Evolutionary conservation across 2,329 filamentous ascomycete species (phyloP).

Genomic region (Tolypocladium inflatum): DNA sequence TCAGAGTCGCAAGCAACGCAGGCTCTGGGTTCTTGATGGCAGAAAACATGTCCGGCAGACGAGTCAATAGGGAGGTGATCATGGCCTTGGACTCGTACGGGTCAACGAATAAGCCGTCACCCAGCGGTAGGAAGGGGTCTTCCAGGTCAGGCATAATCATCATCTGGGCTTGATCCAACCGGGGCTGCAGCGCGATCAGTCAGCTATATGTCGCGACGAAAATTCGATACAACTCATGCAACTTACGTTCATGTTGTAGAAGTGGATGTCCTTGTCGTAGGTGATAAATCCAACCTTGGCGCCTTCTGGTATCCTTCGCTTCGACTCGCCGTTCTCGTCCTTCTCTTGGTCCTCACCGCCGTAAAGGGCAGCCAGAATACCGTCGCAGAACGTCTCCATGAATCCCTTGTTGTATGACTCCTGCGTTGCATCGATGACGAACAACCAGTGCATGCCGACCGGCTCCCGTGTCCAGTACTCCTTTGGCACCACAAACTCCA

Average conservation of each 20-base stretch:
- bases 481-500: slow-evolving; percentile 94
- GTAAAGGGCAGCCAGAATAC: slow-evolving; percentile 78
- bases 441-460: slow-evolving; percentile 78
- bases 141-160: slow-evolving; percentile 97
- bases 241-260: slow-evolving; percentile 86
- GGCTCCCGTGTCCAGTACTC: slow-evolving; percentile 98
- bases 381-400: slow-evolving; percentile 81
- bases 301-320: slow-evolving; percentile 59
- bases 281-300: slow-evolving; percentile 91
- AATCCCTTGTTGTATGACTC: slow-evolving; percentile 88
- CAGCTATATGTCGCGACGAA: background rate
- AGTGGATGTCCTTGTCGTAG: slow-evolving; percentile 93
- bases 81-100: slow-evolving; percentile 80
- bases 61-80: slow-evolving; percentile 77
- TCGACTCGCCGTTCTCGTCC: slow-evolving; percentile 41
- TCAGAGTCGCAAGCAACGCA: slow-evolving; percentile 73
- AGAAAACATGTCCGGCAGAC: slow-evolving; percentile 79
- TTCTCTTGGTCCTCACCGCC: slow-evolving; percentile 46
- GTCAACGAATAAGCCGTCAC: slow-evolving; percentile 89
- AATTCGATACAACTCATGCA: background rate
- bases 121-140: slow-evolving; percentile 88
- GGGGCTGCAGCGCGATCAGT: slow-evolving; percentile 39
- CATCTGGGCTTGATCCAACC: slow-evolving; percentile 86
- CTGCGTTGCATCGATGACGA: slow-evolving; percentile 87
- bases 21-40: slow-evolving; percentile 85